Evolutionary conservation across 352 stramenopile genomes (phyloP), one percentile per base, ranked within the genome.

Genomic region (Phytophthora cryptogea): DNA sequence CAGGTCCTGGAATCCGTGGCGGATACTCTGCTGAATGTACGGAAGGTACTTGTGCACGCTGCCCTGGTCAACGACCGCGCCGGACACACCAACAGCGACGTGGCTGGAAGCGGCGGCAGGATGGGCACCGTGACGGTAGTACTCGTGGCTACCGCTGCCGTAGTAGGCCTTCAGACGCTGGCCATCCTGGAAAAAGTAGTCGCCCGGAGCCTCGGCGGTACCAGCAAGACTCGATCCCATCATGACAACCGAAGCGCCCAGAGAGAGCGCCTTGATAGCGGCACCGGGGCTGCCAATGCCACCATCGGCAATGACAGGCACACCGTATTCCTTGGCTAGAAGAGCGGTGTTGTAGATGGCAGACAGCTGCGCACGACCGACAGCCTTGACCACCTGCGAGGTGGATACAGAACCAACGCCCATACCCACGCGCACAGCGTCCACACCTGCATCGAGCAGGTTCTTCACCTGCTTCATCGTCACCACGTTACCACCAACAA

Each of bases 171-270:
- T 99, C 26, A 99, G 83, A 37, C 97, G 94, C 63, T 99, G 94
- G 32, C 97, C 97, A 67, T 99, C 96, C 82, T 99, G 95, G 70
- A 99, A 99, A 70, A 99, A 99, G 76, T 99, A 99, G 70, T 99
- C 95, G 27, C 97, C 97, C 4, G 97, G 97, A 20, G 97, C 91
- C 75, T 99, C 97, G 40, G 98, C 94, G 9, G 97, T 99, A 42
- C 80, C 97, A 7, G 97, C 97, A 54, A 99, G 88, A 72, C 98
- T 97, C 27, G 90, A 98, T 42, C 97, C 97, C 95, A 99, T 99
- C 97, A 99, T 99, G 39, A 99, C 96, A 64, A 93, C 97, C 35
- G 92, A 98, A 32, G 97, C 97, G 31, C 97, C 97, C 7, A 99
- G 76, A 9, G 80, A 83, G 10, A 99, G 84, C 2, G 97, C 97